Percentiles rank a stretch among this genome's conserved stretches.
phyloP scores from a whole-genome alignment of 169 alveolate genomes.

The Plasmodium coatneyi region DNA sequence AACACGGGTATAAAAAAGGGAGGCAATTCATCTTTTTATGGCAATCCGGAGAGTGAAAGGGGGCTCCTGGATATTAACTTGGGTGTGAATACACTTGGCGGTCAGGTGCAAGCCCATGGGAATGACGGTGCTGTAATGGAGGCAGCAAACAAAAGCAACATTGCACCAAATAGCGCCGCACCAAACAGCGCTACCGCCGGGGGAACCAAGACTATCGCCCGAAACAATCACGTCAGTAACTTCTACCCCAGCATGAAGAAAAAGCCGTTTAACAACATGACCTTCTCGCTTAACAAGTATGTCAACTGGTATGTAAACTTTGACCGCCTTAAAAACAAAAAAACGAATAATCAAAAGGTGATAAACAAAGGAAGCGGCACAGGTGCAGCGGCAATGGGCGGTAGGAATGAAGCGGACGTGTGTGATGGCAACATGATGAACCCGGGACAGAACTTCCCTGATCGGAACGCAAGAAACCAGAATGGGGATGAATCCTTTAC shows the following conservation, averaged over 20 bases:
- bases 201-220: background rate
- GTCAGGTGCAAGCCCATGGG: background rate
- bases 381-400: background rate
- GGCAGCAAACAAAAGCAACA: background rate
- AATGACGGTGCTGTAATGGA: background rate
- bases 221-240: background rate
- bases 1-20: background rate
- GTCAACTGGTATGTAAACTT: slow-evolving; percentile 4
- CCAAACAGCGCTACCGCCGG: background rate
- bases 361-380: background rate
- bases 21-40: background rate
- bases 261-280: slow-evolving; percentile 21
- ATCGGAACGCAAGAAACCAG: background rate
- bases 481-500: background rate
- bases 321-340: background rate
- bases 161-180: background rate
- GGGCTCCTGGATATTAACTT: background rate
- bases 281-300: slow-evolving; percentile 54
- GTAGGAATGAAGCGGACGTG: background rate
- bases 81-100: background rate
- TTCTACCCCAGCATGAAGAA: slow-evolving; percentile 13
- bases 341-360: background rate
- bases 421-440: background rate
- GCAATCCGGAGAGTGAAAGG: background rate
- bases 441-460: background rate